Evolutionary conservation across 306 rosid species (phyloP), one percentile per base, ranked within the genome.

Genomic region (Quercus parvula): DNA sequence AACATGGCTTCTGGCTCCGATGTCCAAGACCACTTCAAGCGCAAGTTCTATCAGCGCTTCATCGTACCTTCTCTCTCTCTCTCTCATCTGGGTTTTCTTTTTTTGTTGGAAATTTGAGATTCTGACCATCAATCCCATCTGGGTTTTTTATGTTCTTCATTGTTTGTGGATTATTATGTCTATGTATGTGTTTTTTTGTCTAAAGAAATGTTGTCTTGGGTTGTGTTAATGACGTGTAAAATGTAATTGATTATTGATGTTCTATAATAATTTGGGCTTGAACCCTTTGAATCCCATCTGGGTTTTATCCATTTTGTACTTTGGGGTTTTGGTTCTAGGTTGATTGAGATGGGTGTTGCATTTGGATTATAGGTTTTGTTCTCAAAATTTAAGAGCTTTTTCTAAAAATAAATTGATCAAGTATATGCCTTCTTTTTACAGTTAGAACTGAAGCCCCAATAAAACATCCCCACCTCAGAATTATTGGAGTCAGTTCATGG

Each of bases 31-130:
- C 98, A 96, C 86, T 96, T 74, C 91, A 93, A 93, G 83, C 97
- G 88, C 88, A 96, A 96, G 88, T 96, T 96, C 87, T 96, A 91
- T 79, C 91, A 93, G 83, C 96, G 96, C 75, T 87, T 52, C 85
- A 86, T 91, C 82, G 96, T 73, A 20, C 33, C 27, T 56, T 38
- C n/a, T 69, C 35, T 55, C 4, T 38, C n/a, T 69, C 35, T 55
- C 4, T 11, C 0, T 20, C 31, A 44, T 70, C 41, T 78, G 49
- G 70, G 70, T 30, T 69, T 14, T 41, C 20, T 28, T 15, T 17
- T 24, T 27, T 72, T 72, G 17, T 5, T 72, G 17, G 11, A 41
- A 0, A 38, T 38, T 68, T 35, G 25, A 5, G 73, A 49, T 12
- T 11, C 41, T 66, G 54, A 49, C 17, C 17, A 49, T 49, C 54